Evolutionary conservation across 2,329 filamentous ascomycete genomes (phyloP), one percentile per base, ranked within the genome.

Genomic region (Chalaropsis thielavioides): DNA sequence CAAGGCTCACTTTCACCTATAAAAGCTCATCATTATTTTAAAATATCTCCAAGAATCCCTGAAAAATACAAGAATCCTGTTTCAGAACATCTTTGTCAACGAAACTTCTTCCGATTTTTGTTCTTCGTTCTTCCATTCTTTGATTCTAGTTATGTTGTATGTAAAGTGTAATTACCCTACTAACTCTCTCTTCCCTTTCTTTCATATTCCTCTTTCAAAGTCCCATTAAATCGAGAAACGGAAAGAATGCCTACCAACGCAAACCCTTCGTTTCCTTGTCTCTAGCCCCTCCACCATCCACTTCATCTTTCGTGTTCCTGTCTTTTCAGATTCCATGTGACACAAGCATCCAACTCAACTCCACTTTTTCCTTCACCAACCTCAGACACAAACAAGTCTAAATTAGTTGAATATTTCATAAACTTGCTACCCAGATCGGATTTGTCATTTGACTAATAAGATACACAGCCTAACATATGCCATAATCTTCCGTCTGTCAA

Each of bases 391-490:
- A 58, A 27, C 4, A 17, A 58, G 11, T 17, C 51, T 31, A n/a
- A 58, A 58, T 17, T 2, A 17, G 13, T 35, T 58, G 13, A 58
- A 24, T 44, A 61, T 61, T 31, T 44, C 15, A 44, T 44, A 61
- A 22, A 46, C n/a, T 44, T 46, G 59, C 40, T 61, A 44, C 19
- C 40, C 44, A 63, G 44, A 63, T 63, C 43, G 44, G 44, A 54
- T 40, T 38, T 61, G 46, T 54, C 27, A 63, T 63, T 63, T 41
- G 40, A 58, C 46, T 58, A 44, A 63, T 56, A 27, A 63, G 62
- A 63, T 63, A 63, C 40, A 54, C 46, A 41, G 40, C 62, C 15
- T 54, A 63, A 63, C 43, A 63, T n/a, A 63, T 63, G 61, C 46
- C 62, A 63, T 56, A 63, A 56, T 54, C 38, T 58, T 63, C 49